Percentiles rank a stretch among this genome's conserved stretches.
These are phyloP conservation scores for Fusarium tupiense DNA, from an alignment of 2,329 filamentous ascomycete genomes.

Conservation along the genomic window DNA sequence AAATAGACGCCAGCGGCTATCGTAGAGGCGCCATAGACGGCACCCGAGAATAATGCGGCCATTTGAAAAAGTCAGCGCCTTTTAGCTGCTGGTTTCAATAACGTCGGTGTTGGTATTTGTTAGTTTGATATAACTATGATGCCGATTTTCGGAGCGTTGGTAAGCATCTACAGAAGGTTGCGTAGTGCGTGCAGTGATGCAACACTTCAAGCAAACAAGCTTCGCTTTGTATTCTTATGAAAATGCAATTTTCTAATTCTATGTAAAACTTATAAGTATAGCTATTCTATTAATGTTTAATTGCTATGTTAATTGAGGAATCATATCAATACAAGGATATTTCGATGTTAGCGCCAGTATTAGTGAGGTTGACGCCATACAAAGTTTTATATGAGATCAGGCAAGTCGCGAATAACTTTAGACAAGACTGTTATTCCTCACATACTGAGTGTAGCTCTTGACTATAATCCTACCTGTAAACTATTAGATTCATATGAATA, in stretches of 20 bases:
- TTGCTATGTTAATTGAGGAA: not conserved
- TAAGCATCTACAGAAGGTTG: not conserved
- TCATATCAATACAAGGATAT: not conserved
- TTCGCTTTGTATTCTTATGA: not conserved
- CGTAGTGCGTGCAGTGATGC: not conserved
- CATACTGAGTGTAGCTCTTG: no score
- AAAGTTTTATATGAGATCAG: not conserved
- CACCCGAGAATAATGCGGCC: slow-evolving; percentile 58
- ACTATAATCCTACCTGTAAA: not conserved
- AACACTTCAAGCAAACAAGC: not conserved
- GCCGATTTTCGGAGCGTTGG: slow-evolving; percentile 23
- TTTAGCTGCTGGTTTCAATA: not conserved
- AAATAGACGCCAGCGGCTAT: slow-evolving; percentile 68
- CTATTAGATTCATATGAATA: not conserved
- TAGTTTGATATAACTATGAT: not conserved
- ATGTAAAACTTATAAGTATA: rapidly evolving
- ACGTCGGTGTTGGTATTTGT: not conserved
- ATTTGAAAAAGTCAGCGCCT: slow-evolving; percentile 29
- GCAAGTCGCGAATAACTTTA: not conserved
- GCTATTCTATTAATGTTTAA: no score
- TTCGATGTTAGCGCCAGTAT: not conserved
- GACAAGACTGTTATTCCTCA: no score
- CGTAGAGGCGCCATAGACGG: slow-evolving; percentile 70
- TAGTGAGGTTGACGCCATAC: not conserved
- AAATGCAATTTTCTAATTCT: rapidly evolving